Evolutionary conservation across 371 early-diverging fungal genomes (phyloP).

Genomic region (Zychaea mexicana): DNA sequence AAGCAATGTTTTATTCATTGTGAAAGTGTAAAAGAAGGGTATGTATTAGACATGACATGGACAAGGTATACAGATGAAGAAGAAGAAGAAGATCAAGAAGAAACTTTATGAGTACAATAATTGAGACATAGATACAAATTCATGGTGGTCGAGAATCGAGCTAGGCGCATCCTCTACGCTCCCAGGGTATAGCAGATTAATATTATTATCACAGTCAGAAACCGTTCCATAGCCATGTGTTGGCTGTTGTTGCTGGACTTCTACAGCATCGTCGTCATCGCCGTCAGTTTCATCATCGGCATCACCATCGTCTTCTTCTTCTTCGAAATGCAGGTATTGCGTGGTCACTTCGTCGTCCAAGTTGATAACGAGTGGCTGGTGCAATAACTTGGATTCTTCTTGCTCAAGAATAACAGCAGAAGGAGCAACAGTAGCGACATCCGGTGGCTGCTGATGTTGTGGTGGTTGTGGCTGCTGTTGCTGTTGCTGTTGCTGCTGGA

Average conservation of each 20-base stretch:
- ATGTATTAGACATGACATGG: neutral
- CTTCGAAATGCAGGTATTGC: slow-evolving; percentile 23
- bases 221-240: neutral
- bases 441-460: slow-evolving; percentile 10
- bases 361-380: slow-evolving; percentile 22
- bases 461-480: slow-evolving; percentile 14
- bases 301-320: slow-evolving; percentile 15
- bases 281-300: slow-evolving; percentile 3
- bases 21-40: neutral
- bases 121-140: slow-evolving; percentile 33
- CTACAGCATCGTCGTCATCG: slow-evolving; percentile 3
- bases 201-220: neutral
- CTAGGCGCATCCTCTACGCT: slow-evolving; percentile 6
- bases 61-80: slow-evolving; percentile 8
- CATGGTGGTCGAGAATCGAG: slow-evolving; percentile 11
- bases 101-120: slow-evolving; percentile 21
- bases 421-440: neutral
- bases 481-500: slow-evolving; percentile 16
- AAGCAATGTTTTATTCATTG: too few relatives aligned
- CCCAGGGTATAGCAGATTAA: neutral
- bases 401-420: slow-evolving; percentile 59
- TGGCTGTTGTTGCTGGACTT: neutral
- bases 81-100: neutral
- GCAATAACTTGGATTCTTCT: slow-evolving; percentile 13
- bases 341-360: slow-evolving; percentile 23